These are phyloP conservation scores for Fraxinus quadrangulata DNA, from an alignment of 257 asterid genomes.

Conservation along the genomic window DNA sequence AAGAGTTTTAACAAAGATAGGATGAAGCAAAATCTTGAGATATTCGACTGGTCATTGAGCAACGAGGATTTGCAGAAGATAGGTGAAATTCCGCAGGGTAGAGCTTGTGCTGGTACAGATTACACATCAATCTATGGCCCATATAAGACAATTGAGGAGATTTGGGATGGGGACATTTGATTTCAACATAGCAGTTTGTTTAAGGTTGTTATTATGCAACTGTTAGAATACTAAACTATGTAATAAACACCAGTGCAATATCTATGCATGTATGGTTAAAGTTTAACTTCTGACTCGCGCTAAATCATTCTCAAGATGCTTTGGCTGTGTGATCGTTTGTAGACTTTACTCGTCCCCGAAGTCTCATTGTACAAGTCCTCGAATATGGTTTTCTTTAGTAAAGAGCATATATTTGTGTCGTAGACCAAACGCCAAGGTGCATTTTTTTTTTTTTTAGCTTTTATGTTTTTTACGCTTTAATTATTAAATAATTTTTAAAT, in stretches of 20 bases:
- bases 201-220: background rate
- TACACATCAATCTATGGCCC: conserved; percentile 64
- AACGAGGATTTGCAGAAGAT: conserved; percentile 47
- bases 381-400: no score
- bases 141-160: conserved; percentile 53
- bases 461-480: no score
- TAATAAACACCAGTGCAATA: background rate
- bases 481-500: no score
- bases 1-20: conserved; percentile 69
- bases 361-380: no score
- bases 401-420: no score
- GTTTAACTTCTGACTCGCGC: no score
- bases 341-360: no score
- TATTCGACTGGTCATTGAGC: conserved; percentile 61
- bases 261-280: background rate
- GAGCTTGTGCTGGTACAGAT: conserved; percentile 55
- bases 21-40: conserved; percentile 59
- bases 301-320: no score
- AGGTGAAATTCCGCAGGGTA: conserved; percentile 53
- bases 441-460: no score
- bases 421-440: no score
- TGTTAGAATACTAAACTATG: background rate
- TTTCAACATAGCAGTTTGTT: background rate
- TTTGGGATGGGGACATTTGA: conserved; percentile 59
- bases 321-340: no score